These are phyloP conservation scores for Pyrenula massariospora DNA, from an alignment of 495 filamentous ascomycete genomes.

Conservation along the genomic window DNA sequence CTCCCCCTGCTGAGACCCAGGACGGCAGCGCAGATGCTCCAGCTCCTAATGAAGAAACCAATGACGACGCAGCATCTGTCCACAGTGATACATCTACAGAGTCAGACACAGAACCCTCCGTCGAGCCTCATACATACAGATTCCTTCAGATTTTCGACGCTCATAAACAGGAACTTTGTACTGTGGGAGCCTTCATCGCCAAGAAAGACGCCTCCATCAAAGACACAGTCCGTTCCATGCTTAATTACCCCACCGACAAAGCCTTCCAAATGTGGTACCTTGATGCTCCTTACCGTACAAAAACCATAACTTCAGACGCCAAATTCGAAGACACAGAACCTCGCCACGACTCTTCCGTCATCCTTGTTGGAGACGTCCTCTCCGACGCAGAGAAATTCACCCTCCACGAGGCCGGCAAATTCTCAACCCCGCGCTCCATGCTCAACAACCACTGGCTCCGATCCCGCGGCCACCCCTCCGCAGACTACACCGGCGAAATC, in stretches of 20 bases:
- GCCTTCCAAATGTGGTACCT: conserved; percentile 36
- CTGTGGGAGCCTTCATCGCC: conserved; percentile 41
- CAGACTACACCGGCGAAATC: conserved; percentile 30
- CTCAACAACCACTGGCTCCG: conserved; percentile 34
- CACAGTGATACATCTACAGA: not conserved
- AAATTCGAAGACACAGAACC: not conserved
- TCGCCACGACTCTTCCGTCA: not conserved
- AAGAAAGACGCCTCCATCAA: conserved; percentile 32
- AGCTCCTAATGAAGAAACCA: not conserved
- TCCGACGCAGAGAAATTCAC: not conserved
- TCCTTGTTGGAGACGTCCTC: not conserved
- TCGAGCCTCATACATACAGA: conserved; percentile 27
- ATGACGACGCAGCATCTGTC: not conserved
- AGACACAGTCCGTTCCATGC: conserved; percentile 25
- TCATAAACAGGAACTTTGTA: conserved; percentile 30
- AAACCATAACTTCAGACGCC: not conserved
- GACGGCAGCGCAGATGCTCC: not conserved
- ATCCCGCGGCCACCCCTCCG: conserved; percentile 31
- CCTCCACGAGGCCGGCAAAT: conserved; percentile 27
- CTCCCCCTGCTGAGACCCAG: not conserved
- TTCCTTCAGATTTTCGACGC: conserved; percentile 40
- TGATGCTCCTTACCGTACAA: conserved; percentile 12
- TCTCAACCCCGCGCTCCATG: conserved; percentile 30
- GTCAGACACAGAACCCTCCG: conserved; percentile 1
- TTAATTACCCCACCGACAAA: conserved; percentile 23